phyloP scores from a whole-genome alignment of 2,329 filamentous ascomycete species.

The Emergomyces orientalis region DNA sequence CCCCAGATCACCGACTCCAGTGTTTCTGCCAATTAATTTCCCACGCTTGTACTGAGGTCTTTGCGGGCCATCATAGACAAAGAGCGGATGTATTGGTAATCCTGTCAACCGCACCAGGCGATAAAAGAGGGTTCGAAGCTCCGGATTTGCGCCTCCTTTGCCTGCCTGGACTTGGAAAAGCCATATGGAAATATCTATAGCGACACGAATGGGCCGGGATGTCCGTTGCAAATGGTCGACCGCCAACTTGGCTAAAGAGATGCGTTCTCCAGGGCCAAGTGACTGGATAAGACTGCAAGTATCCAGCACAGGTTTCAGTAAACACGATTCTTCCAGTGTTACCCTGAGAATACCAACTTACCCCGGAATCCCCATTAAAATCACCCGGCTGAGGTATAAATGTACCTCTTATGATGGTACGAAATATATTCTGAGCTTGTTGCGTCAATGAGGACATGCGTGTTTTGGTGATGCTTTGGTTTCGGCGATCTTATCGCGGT shows the following conservation, averaged over 20 bases:
- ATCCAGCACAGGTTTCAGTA: conserved; percentile 12
- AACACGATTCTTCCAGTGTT: neutral
- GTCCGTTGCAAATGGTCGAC: conserved; percentile 63
- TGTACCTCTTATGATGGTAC: neutral
- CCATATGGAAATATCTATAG: conserved; percentile 95
- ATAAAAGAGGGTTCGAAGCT: conserved; percentile 85
- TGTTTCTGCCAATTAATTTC: conserved; percentile 47
- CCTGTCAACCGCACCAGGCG: conserved; percentile 68
- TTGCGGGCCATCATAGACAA: conserved; percentile 80
- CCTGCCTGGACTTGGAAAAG: conserved; percentile 86
- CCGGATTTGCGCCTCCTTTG: conserved; percentile 79
- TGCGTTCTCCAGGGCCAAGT: conserved; percentile 68
- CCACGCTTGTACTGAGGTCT: conserved; percentile 85
- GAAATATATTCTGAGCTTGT: neutral
- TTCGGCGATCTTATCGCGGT: neutral
- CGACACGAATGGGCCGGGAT: conserved; percentile 67
- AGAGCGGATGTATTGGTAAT: conserved; percentile 73
- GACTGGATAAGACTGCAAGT: conserved; percentile 70
- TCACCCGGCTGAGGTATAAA: too few relatives aligned
- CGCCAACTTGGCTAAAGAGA: conserved; percentile 74
- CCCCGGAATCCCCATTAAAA: conserved; percentile 39
- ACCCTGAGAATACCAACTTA: conserved; percentile 20
- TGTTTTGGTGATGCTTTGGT: neutral
- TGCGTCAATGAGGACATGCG: neutral
- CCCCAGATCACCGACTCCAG: conserved; percentile 49